Evolutionary conservation across 257 asterid genomes (phyloP), one percentile per base, ranked within the genome.

Genomic region (Fraxinus excelsior): DNA sequence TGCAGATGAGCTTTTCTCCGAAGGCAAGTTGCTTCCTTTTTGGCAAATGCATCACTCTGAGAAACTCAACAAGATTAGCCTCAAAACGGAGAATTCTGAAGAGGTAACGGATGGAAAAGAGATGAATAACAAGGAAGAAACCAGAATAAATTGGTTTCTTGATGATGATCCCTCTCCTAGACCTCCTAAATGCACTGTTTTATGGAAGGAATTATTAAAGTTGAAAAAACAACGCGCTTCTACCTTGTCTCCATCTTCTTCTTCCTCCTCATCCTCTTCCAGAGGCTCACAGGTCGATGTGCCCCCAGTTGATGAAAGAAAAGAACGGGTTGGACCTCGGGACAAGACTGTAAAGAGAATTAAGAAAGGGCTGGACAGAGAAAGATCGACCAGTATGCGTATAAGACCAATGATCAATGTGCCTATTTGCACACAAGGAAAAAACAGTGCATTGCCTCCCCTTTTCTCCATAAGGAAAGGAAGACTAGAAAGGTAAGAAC

Each of bases 151-250:
- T 76, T 95, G 94, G 98, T 88, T 92, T 38, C 68, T 88, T 26
- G 99, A 94, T 75, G 98, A 94, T 29, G 98, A 92, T 82, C 98
- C 98, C 0, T 94, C 98, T 16, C 98, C 98, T 4, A 82, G 98
- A 80, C 98, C 97, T 10, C 98, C 98, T 2, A 92, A 87, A 66
- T 94, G 98, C 74, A 92, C 93, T n/a, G 96, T 92, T 72, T 42
- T 94, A 60, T 94, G 94, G 96, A 94, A 94, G 72, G 98, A 94
- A 85, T 62, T 94, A 38, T 51, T 90, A 29, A 90, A 85, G 83
- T 67, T 94, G 96, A 90, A 83, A 60, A 92, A 89, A 16, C 91
- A 87, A 1, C 85, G 94, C 0, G 72, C 90, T 23, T 82, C 94
- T n/a, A 66, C 86, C 44, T 79, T 88, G 12, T 81, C 95, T 0